Evolutionary conservation across 169 alveolate genomes (phyloP).

Genomic region (Babesia divergens): DNA sequence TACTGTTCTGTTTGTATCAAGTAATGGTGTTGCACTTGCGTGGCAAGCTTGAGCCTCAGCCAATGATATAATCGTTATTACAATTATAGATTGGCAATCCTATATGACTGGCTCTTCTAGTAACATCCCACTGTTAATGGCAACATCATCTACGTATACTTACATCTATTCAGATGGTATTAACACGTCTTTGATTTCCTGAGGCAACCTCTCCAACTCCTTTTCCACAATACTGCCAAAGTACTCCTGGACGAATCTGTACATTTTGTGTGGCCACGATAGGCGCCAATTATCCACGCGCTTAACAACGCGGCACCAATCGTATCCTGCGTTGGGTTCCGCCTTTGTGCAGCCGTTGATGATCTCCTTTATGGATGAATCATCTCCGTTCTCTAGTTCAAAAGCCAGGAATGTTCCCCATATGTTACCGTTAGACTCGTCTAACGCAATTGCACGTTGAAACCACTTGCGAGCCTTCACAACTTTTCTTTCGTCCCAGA

Average conservation of each 20-base stretch:
- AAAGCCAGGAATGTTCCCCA: constrained; percentile 93
- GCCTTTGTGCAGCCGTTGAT: constrained; percentile 78
- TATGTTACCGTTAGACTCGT: constrained; percentile 89
- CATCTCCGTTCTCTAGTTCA: constrained; percentile 85
- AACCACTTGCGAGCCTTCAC: constrained; percentile 95
- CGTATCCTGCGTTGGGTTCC: constrained; percentile 81
- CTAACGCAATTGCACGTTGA: constrained; percentile 87
- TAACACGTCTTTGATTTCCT: constrained; percentile 24
- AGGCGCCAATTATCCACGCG: constrained; percentile 78
- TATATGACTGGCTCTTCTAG: too few species aligned
- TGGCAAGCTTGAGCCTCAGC: too few species aligned
- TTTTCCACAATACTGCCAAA: constrained; percentile 8
- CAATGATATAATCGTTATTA: too few species aligned
- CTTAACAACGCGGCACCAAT: constrained; percentile 77
- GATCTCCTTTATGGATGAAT: constrained; percentile 71
- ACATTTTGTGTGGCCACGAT: constrained; percentile 69
- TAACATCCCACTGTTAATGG: too few species aligned
- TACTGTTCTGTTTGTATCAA: too few species aligned
- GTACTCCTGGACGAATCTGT: constrained; percentile 54
- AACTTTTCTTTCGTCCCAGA: constrained; percentile 88
- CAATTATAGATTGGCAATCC: too few species aligned
- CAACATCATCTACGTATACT: too few species aligned
- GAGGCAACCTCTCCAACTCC: constrained; percentile 18
- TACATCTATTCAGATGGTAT: too few species aligned
- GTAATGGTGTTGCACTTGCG: too few species aligned